These are phyloP conservation scores for Yamadazyma trypodendri DNA, from an alignment of 1,139 yeast genomes.

Conservation along the genomic window DNA sequence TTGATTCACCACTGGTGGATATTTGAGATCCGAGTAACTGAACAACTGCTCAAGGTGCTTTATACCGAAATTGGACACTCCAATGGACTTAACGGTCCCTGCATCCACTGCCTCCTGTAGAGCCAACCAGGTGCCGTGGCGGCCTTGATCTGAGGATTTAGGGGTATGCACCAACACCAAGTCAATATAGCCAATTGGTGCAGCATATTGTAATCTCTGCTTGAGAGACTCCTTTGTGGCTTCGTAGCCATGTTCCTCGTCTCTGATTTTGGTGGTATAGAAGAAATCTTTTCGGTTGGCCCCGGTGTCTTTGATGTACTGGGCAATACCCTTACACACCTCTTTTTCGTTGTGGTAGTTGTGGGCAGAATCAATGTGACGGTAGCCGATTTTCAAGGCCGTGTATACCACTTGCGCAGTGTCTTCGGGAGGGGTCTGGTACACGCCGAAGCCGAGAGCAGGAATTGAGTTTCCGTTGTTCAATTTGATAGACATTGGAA, in stretches of 20 bases:
- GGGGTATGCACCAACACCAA: conserved; percentile 70
- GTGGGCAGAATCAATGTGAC: conserved; percentile 51
- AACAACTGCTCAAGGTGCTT: conserved; percentile 31
- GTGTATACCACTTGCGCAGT: conserved; percentile 31
- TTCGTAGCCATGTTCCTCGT: conserved; percentile 58
- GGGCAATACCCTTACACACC: conserved; percentile 28
- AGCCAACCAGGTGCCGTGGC: conserved; percentile 38
- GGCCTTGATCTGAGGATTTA: conserved; percentile 23
- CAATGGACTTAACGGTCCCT: conserved; percentile 63
- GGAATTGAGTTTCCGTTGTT: conserved; percentile 41
- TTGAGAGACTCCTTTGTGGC: conserved; percentile 55
- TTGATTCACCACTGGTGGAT: conserved; percentile 56
- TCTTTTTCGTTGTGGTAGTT: conserved; percentile 60
- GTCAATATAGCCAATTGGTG: conserved; percentile 74
- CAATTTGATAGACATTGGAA: conserved; percentile 33
- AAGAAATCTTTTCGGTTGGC: conserved; percentile 32
- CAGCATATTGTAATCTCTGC: conserved; percentile 56
- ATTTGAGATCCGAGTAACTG: conserved; percentile 41
- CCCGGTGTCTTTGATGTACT: conserved; percentile 42
- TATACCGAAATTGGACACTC: conserved; percentile 65
- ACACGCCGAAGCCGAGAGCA: conserved; percentile 41
- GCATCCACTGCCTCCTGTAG: conserved; percentile 25
- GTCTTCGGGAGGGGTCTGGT: conserved; percentile 23
- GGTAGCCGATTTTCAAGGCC: conserved; percentile 61
- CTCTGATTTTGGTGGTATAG: conserved; percentile 62